phyloP scores from a whole-genome alignment of 1,284 basidiomycete species.

The Gomphus sp. region DNA sequence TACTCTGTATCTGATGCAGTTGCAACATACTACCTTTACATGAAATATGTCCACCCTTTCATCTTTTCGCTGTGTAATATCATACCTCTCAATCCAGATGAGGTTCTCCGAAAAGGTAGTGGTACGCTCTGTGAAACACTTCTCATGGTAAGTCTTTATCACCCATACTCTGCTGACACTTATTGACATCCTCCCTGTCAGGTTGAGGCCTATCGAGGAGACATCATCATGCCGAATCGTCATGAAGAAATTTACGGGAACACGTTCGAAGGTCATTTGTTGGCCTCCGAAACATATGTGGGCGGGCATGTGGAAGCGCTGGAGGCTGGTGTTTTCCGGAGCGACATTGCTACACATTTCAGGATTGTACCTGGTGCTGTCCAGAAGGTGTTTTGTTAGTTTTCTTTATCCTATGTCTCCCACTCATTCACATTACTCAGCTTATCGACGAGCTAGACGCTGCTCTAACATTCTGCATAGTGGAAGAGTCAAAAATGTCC shows the following conservation, averaged over 20 bases:
- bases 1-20: conserved; percentile 99
- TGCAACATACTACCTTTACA: conserved; percentile 92
- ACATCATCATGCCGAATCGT: conserved; percentile 97
- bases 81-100: conserved; percentile 95
- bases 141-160: conserved; percentile 84
- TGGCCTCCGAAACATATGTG: conserved; percentile 97
- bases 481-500: conserved; percentile 77
- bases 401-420: not conserved
- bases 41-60: conserved; percentile 99
- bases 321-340: conserved; percentile 97
- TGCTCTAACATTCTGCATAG: conserved; percentile 84
- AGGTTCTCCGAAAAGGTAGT: conserved; percentile 92
- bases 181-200: conserved; percentile 22
- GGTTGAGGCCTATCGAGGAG: conserved; percentile 91
- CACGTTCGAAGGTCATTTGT: conserved; percentile 87
- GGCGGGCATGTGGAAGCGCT: conserved; percentile 98
- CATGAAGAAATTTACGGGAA: conserved; percentile 91
- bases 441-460: conserved; percentile 92
- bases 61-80: conserved; percentile 99
- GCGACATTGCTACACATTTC: conserved; percentile 93
- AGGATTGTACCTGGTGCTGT: conserved; percentile 86
- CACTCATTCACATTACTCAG: conserved; percentile 29
- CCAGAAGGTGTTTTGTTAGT: conserved; percentile 53
- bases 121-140: conserved; percentile 97
- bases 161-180: not conserved